Evolutionary conservation across 2,329 filamentous ascomycete genomes (phyloP).

Genomic region (Magnaporthales sp.): DNA sequence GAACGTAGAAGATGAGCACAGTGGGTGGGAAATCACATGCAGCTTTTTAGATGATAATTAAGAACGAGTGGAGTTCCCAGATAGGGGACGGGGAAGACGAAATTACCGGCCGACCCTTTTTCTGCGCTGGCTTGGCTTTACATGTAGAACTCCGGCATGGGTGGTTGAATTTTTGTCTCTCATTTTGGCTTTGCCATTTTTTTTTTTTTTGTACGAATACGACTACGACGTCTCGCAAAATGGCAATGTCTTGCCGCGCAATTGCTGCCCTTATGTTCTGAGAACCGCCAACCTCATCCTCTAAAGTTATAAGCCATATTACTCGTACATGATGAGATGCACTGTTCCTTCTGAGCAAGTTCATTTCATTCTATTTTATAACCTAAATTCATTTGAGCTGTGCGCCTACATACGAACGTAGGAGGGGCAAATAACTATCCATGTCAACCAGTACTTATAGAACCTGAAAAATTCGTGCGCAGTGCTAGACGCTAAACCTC

Average conservation of each 20-base stretch:
- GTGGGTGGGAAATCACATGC: background rate
- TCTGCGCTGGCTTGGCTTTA: background rate
- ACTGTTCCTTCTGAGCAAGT: background rate
- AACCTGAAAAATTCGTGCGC: too few relatives aligned
- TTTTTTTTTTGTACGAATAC: constrained; percentile 6
- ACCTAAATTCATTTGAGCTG: background rate
- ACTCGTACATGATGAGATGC: background rate
- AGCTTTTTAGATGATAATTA: background rate
- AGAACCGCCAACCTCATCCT: background rate
- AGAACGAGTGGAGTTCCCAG: background rate
- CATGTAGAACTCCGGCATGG: background rate
- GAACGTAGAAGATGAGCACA: background rate
- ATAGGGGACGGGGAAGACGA: background rate
- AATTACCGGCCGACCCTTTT: background rate
- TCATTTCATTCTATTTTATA: background rate
- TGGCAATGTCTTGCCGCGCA: background rate
- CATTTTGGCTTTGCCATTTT: constrained; percentile 1
- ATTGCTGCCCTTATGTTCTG: background rate
- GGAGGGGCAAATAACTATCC: background rate
- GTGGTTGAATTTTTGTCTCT: background rate
- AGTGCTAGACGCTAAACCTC: too few relatives aligned
- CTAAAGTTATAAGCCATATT: too few relatives aligned
- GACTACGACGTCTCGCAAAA: constrained; percentile 9
- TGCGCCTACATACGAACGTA: background rate
- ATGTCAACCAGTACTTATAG: too few relatives aligned